Evolutionary conservation across 768 basidiomycete species (phyloP).

Genomic region (Mycena kentingensis): DNA sequence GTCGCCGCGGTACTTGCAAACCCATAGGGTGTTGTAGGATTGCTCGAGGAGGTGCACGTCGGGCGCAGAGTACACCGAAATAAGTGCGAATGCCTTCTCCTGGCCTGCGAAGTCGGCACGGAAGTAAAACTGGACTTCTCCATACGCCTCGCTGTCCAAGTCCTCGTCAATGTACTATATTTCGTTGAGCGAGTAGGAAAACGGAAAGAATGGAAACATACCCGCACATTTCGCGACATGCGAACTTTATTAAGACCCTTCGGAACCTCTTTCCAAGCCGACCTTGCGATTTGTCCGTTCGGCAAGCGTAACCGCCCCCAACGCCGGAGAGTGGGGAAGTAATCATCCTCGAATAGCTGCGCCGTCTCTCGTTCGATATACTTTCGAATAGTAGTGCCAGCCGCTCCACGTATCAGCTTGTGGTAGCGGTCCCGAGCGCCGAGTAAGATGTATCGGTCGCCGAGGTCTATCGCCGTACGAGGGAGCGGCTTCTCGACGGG

Average conservation of each 20-base stretch:
- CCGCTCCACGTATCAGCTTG: neutral
- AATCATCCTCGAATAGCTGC: neutral
- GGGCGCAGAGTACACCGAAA: slow-evolving; percentile 9
- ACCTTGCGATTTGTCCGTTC: slow-evolving; percentile 27
- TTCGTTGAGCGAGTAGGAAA: neutral
- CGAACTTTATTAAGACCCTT: slow-evolving; percentile 3
- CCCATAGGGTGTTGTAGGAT: slow-evolving; percentile 12
- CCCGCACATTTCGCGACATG: slow-evolving; percentile 12
- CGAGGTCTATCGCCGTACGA: slow-evolving; percentile 9
- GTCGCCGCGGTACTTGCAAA: slow-evolving; percentile 1
- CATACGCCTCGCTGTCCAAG: neutral
- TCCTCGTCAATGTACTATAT: neutral
- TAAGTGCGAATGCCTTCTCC: slow-evolving; percentile 3
- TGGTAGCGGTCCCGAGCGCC: slow-evolving; percentile 10
- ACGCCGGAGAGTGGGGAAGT: neutral
- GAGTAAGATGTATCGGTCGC: slow-evolving; percentile 12
- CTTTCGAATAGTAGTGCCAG: neutral
- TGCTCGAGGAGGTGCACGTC: slow-evolving; percentile 8
- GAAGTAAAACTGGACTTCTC: slow-evolving; percentile 24
- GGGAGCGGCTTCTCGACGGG: neutral
- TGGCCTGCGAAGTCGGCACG: slow-evolving; percentile 18
- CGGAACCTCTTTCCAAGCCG: slow-evolving; percentile 20
- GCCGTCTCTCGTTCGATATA: slow-evolving; percentile 1
- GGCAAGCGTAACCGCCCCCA: slow-evolving; percentile 26
- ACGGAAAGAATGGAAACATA: neutral